These are phyloP conservation scores for Chytriomyces confervae DNA, from an alignment of 192 early-diverging fungal species.

Conservation along the genomic window DNA sequence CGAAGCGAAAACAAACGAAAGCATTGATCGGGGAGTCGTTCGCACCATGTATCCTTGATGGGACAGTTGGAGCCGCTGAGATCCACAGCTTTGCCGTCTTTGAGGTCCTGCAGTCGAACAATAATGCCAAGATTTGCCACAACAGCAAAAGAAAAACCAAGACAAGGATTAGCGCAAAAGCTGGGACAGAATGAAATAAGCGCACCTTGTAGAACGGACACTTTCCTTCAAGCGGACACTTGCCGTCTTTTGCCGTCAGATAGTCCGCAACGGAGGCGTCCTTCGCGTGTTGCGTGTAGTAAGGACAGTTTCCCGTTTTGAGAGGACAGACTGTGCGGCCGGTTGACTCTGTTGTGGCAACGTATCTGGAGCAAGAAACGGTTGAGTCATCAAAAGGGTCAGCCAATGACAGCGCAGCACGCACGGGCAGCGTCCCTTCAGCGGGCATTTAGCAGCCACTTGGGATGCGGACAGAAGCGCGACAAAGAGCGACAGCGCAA, in stretches of 20 bases:
- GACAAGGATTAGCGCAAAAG: too few relatives aligned
- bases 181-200: background rate
- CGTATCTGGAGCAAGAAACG: background rate
- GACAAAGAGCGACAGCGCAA: background rate
- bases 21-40: background rate
- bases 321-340: conserved; percentile 15
- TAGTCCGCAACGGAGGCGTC: conserved; percentile 13
- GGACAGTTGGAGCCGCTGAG: conserved; percentile 7
- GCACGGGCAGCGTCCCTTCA: conserved; percentile 10
- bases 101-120: conserved; percentile 3
- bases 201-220: conserved; percentile 23
- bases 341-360: background rate
- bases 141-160: background rate
- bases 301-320: conserved; percentile 25
- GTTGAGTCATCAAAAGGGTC: too few relatives aligned
- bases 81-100: conserved; percentile 18
- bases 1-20: background rate
- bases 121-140: background rate
- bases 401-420: background rate
- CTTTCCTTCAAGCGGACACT: conserved; percentile 29
- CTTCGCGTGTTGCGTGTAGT: conserved; percentile 11
- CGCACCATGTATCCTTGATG: conserved; percentile 20
- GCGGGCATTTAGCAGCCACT: background rate
- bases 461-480: background rate
- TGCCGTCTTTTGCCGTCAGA: conserved; percentile 17